These are phyloP conservation scores for Pseudogymnoascus sp. DNA, from an alignment of 2,329 filamentous ascomycete species.

Conservation along the genomic window DNA sequence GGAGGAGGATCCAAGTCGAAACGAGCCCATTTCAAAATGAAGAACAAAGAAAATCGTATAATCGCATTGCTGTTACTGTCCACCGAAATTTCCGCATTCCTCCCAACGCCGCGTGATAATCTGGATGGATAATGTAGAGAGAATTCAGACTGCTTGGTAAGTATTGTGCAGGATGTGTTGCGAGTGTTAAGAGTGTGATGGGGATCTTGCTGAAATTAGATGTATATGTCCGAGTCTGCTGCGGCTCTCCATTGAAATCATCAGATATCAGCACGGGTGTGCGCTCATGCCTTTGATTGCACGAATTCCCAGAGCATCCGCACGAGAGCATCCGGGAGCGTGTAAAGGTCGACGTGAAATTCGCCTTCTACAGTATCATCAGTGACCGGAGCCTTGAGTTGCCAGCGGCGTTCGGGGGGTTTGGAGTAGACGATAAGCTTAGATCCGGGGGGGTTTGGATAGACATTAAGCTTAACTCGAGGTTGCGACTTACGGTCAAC, in stretches of 20 bases:
- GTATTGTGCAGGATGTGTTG: conserved; percentile 6
- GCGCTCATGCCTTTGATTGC: conserved; percentile 34
- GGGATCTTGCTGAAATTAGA: conserved; percentile 4
- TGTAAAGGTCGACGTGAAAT: conserved; percentile 97
- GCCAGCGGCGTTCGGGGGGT: background rate
- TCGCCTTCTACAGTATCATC: conserved; percentile 60
- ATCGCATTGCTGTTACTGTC: conserved; percentile 6
- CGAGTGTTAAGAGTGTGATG: background rate
- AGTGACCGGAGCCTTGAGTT: background rate
- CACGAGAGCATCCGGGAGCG: conserved; percentile 79
- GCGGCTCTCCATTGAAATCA: conserved; percentile 3
- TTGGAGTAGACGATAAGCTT: background rate
- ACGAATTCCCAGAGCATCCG: conserved; percentile 94
- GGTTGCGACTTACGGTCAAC: conserved; percentile 66
- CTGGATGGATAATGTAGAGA: conserved; percentile 4
- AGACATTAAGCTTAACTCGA: background rate
- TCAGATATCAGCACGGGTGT: background rate
- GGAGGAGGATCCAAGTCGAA: conserved; percentile 2
- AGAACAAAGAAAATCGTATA: conserved; percentile 9
- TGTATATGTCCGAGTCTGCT: background rate
- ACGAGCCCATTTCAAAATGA: conserved; percentile 3
- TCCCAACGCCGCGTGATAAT: conserved; percentile 5
- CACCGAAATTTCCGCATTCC: conserved; percentile 1
- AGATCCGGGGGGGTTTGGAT: background rate
- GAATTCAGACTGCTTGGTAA: conserved; percentile 1